Evolutionary conservation across 306 rosid species (phyloP).

Genomic region (Chamaecrista fasciculata): DNA sequence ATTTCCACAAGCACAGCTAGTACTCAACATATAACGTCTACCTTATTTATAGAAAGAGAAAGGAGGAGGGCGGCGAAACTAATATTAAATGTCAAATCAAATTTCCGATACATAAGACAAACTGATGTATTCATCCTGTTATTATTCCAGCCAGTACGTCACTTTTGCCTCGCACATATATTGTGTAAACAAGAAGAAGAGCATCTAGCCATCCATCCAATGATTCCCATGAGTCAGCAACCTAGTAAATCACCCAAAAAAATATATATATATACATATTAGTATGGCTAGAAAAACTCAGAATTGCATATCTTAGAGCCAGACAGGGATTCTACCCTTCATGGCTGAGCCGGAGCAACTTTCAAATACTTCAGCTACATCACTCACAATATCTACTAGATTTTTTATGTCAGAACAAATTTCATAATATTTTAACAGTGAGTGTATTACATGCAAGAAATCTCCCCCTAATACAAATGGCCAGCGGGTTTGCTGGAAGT

Average conservation of each 20-base stretch:
- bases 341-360: slow-evolving; percentile 24
- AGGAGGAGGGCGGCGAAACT: neutral
- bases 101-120: slow-evolving; percentile 27
- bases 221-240: slow-evolving; percentile 94
- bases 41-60: slow-evolving; percentile 1
- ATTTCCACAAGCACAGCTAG: neutral
- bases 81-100: slow-evolving; percentile 24
- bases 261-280: no score
- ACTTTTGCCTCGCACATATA: slow-evolving; percentile 83
- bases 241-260: slow-evolving; percentile 45
- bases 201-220: slow-evolving; percentile 99
- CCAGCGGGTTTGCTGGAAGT: slow-evolving; percentile 11
- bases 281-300: slow-evolving; percentile 31
- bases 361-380: slow-evolving; percentile 30
- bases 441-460: neutral
- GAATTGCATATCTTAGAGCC: slow-evolving; percentile 24
- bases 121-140: slow-evolving; percentile 53
- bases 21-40: neutral
- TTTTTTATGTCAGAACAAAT: slow-evolving; percentile 16
- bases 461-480: slow-evolving; percentile 9
- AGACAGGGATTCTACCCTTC: slow-evolving; percentile 13
- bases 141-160: slow-evolving; percentile 88
- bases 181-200: slow-evolving; percentile 88
- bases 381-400: slow-evolving; percentile 14
- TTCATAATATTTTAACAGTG: neutral